phyloP scores from a whole-genome alignment of 345 rosid genomes.

The Boechera stricta region DNA sequence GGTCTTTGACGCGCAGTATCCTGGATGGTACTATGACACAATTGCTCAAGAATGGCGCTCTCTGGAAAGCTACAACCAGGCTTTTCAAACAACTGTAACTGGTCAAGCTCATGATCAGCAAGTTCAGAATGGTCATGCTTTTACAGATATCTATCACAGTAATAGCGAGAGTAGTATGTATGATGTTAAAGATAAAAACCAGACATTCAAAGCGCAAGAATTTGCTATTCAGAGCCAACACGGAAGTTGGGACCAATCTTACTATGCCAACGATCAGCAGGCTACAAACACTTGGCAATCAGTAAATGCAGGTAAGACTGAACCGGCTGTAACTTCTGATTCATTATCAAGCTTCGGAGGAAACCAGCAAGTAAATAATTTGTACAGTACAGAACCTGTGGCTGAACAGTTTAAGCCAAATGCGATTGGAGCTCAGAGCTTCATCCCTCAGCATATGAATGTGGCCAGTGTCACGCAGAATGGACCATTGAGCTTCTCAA shows the following conservation, averaged over 20 bases:
- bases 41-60: slow-evolving; percentile 73
- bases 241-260: slow-evolving; percentile 59
- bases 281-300: slow-evolving; percentile 57
- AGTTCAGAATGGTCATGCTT: slow-evolving; percentile 62
- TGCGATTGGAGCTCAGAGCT: slow-evolving; percentile 51
- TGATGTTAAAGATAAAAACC: slow-evolving; percentile 50
- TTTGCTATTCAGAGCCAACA: slow-evolving; percentile 51
- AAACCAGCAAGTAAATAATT: slow-evolving; percentile 54
- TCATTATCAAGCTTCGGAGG: slow-evolving; percentile 51
- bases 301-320: slow-evolving; percentile 47
- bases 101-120: slow-evolving; percentile 57
- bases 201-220: slow-evolving; percentile 54
- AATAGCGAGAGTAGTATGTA: slow-evolving; percentile 47
- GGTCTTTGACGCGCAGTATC: slow-evolving; percentile 87
- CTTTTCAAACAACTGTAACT: slow-evolving; percentile 51
- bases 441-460: slow-evolving; percentile 56
- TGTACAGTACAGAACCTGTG: slow-evolving; percentile 51
- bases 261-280: slow-evolving; percentile 53
- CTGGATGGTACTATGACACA: slow-evolving; percentile 93
- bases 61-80: slow-evolving; percentile 69
- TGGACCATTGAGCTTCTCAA: slow-evolving; percentile 56
- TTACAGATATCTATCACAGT: slow-evolving; percentile 43
- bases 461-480: slow-evolving; percentile 56
- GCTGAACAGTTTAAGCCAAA: slow-evolving; percentile 56
- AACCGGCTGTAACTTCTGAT: slow-evolving; percentile 33